These are phyloP conservation scores for Puccinia polysora DNA, from an alignment of 1,284 basidiomycete species.

Conservation along the genomic window DNA sequence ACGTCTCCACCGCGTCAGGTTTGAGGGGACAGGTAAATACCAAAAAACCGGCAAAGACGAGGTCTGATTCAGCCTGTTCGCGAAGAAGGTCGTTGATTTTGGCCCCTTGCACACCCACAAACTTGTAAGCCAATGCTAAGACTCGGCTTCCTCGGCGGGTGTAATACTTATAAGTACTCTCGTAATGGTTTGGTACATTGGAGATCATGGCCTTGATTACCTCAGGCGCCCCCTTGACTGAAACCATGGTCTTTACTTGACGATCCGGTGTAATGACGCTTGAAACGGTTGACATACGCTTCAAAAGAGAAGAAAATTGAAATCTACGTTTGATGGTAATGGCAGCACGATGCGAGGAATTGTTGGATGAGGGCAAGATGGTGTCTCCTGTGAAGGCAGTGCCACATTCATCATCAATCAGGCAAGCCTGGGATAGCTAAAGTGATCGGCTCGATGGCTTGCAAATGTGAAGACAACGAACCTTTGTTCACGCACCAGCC, in stretches of 20 bases:
- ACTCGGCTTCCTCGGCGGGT: conserved; percentile 86
- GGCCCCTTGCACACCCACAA: conserved; percentile 60
- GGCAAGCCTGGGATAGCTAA: neutral
- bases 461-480: conserved; percentile 45
- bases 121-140: conserved; percentile 78
- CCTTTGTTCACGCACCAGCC: conserved; percentile 82
- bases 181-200: conserved; percentile 69
- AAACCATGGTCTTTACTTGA: conserved; percentile 55
- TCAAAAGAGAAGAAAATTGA: conserved; percentile 91
- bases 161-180: conserved; percentile 87
- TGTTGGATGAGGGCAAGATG: conserved; percentile 59
- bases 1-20: conserved; percentile 75
- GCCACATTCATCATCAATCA: too few relatives aligned
- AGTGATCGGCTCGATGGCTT: too few relatives aligned
- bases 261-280: conserved; percentile 58
- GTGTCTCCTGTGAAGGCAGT: conserved; percentile 63
- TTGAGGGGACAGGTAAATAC: conserved; percentile 96
- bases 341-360: conserved; percentile 51
- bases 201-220: conserved; percentile 81
- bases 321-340: conserved; percentile 78
- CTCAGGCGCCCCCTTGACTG: conserved; percentile 92
- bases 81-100: conserved; percentile 81
- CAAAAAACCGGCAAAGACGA: conserved; percentile 82
- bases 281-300: conserved; percentile 89
- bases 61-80: conserved; percentile 69